Percentiles rank a stretch among this genome's conserved stretches.
phyloP scores from a whole-genome alignment of 345 rosid genomes.

The Citrus unshiu region DNA sequence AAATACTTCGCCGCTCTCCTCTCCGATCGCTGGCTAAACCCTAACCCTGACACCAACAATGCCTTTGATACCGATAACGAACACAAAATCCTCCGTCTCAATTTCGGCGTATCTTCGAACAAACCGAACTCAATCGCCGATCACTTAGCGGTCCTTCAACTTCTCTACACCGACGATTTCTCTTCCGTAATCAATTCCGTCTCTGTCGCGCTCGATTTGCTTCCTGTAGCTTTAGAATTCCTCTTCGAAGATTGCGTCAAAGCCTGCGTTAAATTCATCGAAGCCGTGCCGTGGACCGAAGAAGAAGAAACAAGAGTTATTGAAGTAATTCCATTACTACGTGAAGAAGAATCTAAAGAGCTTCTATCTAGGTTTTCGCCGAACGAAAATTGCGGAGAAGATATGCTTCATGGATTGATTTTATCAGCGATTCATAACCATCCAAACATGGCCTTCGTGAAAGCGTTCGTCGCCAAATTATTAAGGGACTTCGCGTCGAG shows the following conservation, averaged over 20 bases:
- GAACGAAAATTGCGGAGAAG: slow-evolving; percentile 39
- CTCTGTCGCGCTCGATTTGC: slow-evolving; percentile 49
- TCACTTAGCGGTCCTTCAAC: slow-evolving; percentile 41
- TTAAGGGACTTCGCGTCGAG: slow-evolving; percentile 51
- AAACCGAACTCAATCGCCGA: slow-evolving; percentile 28
- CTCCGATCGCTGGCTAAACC: slow-evolving; percentile 56
- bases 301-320: slow-evolving; percentile 58
- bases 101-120: slow-evolving; percentile 26
- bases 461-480: slow-evolving; percentile 65
- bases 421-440: slow-evolving; percentile 44
- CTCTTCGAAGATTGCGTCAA: slow-evolving; percentile 61
- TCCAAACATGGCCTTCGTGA: slow-evolving; percentile 50
- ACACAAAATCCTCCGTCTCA: slow-evolving; percentile 13
- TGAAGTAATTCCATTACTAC: slow-evolving; percentile 36
- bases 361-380: slow-evolving; percentile 49
- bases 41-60: background rate
- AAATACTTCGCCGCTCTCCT: slow-evolving; percentile 58
- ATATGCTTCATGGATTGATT: slow-evolving; percentile 61
- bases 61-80: slow-evolving; percentile 1
- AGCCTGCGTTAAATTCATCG: slow-evolving; percentile 45
- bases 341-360: slow-evolving; percentile 49
- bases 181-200: slow-evolving; percentile 30
- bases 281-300: slow-evolving; percentile 73
- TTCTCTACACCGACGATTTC: slow-evolving; percentile 52
- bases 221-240: slow-evolving; percentile 54